Evolutionary conservation across 495 filamentous ascomycete genomes (phyloP), one percentile per base, ranked within the genome.

Genomic region (Xylaria castorea): DNA sequence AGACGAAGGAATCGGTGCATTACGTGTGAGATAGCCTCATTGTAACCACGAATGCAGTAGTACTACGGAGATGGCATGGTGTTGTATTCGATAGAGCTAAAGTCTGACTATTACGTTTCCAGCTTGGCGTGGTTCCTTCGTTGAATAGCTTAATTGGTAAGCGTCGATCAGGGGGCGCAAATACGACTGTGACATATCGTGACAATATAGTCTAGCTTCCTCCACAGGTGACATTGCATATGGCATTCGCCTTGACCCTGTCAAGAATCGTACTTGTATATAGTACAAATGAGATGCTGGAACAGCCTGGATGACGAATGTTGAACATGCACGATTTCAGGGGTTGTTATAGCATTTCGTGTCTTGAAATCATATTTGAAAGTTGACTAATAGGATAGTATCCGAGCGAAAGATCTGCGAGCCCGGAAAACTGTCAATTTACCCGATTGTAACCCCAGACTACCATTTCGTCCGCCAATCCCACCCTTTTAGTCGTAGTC

Each of bases 401-500:
- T 6, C 4, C 25, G 1, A 25, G 51, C 22, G 53, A 32, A 57
- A 14, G 14, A 57, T 57, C 53, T 57, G 27, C 27, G n/a, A n/a
- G 48, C 22, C 27, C 53, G 12, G 53, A 30, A 57, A 12, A 32
- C 51, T 55, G 51, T 30, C 51, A 30, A 4, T 30, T 27, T 55
- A 55, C 27, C 32, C 36, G 22, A 36, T 42, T 68, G 30, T 5
- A 42, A 40, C 48, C 50, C 55, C 50, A 70, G 12, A 16, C 14
- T 32, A 57, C 68, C 68, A 70, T 46, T 70, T 70, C 9, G 36
- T 46, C n/a, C 55, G 38, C 68, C 68, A 70, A 50, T 70, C 58
- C 68, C 30, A 61, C 18, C 68, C 68, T 53, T 70, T 70, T n/a
- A 70, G 30, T 46, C 68, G 55, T 11, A 70, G n/a, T 34, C 68